Conservation (phyloP, 2,329 filamentous ascomycete species). For the Hymenoscyphus fructigenus region DNA sequence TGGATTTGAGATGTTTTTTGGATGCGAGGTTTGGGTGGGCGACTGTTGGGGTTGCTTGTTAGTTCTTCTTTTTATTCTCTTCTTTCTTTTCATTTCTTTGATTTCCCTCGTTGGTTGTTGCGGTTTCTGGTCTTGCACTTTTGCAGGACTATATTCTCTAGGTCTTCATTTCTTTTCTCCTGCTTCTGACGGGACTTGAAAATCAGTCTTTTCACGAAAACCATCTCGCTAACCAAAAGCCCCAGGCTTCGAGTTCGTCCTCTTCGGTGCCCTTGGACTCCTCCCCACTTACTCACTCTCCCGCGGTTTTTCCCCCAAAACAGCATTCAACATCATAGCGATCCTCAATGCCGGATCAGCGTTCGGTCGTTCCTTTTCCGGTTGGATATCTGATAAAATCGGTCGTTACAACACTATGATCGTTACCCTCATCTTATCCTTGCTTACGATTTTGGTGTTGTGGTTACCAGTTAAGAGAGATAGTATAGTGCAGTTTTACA, state of each 20-base stretch:
- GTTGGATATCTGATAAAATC: slow-evolving; percentile 28
- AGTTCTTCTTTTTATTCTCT: slow-evolving; percentile 35
- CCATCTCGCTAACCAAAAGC: no score
- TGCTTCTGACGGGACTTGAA: no score
- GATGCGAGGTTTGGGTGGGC: slow-evolving; percentile 48
- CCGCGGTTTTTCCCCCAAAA: slow-evolving; percentile 61
- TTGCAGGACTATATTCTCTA: no score
- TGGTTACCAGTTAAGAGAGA: slow-evolving; percentile 30
- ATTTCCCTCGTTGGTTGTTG: no score
- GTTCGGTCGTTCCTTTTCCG: slow-evolving; percentile 28
- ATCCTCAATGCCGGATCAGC: slow-evolving; percentile 68
- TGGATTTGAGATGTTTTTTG: slow-evolving; percentile 67
- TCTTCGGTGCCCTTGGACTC: slow-evolving; percentile 82
- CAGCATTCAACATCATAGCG: slow-evolving; percentile 77
- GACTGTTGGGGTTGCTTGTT: slow-evolving; percentile 34
- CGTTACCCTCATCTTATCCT: slow-evolving; percentile 26
- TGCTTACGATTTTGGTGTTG: slow-evolving; percentile 26
- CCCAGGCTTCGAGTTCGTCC: slow-evolving; percentile 64
- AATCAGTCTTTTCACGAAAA: no score
- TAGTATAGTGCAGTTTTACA: slow-evolving; percentile 28
- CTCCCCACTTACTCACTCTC: slow-evolving; percentile 73
- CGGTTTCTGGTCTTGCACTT: no score
- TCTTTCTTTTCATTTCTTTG: neutral
- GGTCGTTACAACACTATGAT: slow-evolving; percentile 33
- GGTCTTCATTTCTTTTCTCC: no score